These are phyloP conservation scores for Zizania latifolia DNA, from an alignment of 176 grass and related monocot species.

Conservation along the genomic window DNA sequence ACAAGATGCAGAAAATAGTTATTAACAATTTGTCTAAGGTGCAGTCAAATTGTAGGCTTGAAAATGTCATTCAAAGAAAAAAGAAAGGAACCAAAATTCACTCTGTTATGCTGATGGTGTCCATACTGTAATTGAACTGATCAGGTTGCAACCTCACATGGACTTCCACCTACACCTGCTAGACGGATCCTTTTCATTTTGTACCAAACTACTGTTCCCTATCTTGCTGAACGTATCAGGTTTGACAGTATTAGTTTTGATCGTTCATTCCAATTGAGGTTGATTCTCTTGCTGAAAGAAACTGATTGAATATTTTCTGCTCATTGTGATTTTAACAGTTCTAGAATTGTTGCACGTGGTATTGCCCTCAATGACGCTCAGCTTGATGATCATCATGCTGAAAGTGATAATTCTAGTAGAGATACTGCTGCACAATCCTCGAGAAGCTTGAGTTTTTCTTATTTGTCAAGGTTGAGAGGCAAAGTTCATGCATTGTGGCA, in stretches of 20 bases:
- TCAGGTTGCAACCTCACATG: conserved; percentile 73
- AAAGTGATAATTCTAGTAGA: conserved; percentile 36
- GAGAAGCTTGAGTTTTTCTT: conserved; percentile 39
- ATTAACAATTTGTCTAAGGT: not conserved
- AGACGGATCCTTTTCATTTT: conserved; percentile 79
- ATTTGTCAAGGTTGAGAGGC: conserved; percentile 50
- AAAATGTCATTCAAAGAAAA: not conserved
- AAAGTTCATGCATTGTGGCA: conserved; percentile 55
- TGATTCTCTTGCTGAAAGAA: conserved; percentile 7
- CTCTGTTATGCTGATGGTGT: conserved; percentile 13
- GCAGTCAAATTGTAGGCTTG: not conserved
- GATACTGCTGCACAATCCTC: conserved; percentile 20
- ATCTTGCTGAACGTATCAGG: conserved; percentile 94
- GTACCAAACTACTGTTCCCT: conserved; percentile 83
- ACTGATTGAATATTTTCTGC: not conserved
- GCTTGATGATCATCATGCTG: conserved; percentile 46
- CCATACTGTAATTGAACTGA: conserved; percentile 17
- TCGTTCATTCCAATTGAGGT: not conserved
- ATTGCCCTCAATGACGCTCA: conserved; percentile 63
- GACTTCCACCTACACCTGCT: conserved; percentile 82
- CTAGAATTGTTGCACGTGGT: conserved; percentile 82
- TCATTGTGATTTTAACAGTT: conserved; percentile 51
- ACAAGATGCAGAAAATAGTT: not conserved
- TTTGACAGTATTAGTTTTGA: conserved; percentile 17
- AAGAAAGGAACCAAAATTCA: not conserved